Conservation (phyloP, 1,139 yeast genomes). For the Debaryomycetaceae sp. region DNA sequence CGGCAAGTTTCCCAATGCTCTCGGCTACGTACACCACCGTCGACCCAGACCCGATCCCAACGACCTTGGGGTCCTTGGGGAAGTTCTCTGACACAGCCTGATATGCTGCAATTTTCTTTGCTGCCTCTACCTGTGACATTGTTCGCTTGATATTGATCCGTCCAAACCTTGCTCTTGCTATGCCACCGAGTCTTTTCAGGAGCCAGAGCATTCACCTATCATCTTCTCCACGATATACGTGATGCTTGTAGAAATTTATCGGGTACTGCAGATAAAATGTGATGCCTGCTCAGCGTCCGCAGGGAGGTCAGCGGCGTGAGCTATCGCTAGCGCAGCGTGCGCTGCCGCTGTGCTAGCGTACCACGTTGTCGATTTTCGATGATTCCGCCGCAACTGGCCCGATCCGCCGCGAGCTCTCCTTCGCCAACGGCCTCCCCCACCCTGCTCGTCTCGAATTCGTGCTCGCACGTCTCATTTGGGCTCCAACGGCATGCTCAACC, state of each 20-base stretch:
- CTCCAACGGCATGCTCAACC: too few species aligned
- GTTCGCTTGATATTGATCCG: constrained; percentile 1
- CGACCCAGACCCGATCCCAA: constrained; percentile 96
- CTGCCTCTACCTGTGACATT: constrained; percentile 46
- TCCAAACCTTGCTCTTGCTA: not conserved
- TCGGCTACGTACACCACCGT: constrained; percentile 97
- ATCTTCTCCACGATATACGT: not conserved
- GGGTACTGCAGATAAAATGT: too few species aligned
- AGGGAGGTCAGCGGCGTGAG: too few species aligned
- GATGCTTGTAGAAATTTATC: not conserved
- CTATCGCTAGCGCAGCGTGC: too few species aligned
- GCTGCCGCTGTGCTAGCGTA: too few species aligned
- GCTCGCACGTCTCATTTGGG: too few species aligned
- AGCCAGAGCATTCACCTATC: not conserved
- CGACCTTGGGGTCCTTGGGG: constrained; percentile 63
- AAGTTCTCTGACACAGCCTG: constrained; percentile 89
- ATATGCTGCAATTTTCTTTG: constrained; percentile 86
- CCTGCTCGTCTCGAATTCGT: too few species aligned
- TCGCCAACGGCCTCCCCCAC: too few species aligned
- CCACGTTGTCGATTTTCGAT: too few species aligned
- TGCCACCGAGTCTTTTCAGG: not conserved
- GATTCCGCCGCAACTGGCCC: too few species aligned
- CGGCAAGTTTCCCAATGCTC: constrained; percentile 69
- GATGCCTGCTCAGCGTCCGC: too few species aligned
- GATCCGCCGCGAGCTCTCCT: too few species aligned